Percentiles rank a stretch among this genome's conserved stretches.
Conservation (phyloP, 1,139 yeast species). For the Yamadazyma jaroonii region DNA sequence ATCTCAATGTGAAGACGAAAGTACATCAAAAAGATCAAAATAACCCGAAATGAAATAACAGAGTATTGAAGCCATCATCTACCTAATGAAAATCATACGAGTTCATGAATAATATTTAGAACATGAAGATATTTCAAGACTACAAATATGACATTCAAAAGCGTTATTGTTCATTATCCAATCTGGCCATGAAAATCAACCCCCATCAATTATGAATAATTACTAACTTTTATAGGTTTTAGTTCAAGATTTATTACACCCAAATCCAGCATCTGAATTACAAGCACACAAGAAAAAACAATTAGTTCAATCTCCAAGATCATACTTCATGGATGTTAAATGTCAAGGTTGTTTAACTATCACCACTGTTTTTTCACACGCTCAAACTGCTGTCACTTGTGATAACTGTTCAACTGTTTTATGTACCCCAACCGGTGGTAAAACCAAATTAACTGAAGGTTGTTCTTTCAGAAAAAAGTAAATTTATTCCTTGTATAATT, state of each 20-base stretch:
- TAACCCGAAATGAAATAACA: too few species aligned
- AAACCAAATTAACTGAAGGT: constrained; percentile 99
- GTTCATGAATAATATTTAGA: too few species aligned
- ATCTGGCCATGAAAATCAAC: too few species aligned
- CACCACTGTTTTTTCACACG: constrained; percentile 99
- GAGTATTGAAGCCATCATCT: too few species aligned
- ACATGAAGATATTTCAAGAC: too few species aligned
- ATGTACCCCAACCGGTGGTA: constrained; percentile 99
- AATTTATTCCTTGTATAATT: constrained; percentile 21
- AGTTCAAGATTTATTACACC: constrained; percentile 98
- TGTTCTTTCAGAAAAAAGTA: constrained; percentile 99
- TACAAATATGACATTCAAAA: too few species aligned
- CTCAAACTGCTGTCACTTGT: constrained; percentile 99
- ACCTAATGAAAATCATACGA: too few species aligned
- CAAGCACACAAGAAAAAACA: constrained; percentile 97
- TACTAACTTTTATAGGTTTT: constrained; percentile 53
- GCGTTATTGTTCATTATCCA: too few species aligned
- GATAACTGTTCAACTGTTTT: constrained; percentile 98
- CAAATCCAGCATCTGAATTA: constrained; percentile 95
- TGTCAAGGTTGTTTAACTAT: constrained; percentile 99
- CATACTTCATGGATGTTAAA: constrained; percentile 99
- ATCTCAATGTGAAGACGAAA: too few species aligned
- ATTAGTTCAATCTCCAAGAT: constrained; percentile 97
- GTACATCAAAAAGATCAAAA: too few species aligned
- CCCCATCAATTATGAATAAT: not conserved